Conservation (phyloP, 257 asterid species). For the Fraxinus excelsior region DNA sequence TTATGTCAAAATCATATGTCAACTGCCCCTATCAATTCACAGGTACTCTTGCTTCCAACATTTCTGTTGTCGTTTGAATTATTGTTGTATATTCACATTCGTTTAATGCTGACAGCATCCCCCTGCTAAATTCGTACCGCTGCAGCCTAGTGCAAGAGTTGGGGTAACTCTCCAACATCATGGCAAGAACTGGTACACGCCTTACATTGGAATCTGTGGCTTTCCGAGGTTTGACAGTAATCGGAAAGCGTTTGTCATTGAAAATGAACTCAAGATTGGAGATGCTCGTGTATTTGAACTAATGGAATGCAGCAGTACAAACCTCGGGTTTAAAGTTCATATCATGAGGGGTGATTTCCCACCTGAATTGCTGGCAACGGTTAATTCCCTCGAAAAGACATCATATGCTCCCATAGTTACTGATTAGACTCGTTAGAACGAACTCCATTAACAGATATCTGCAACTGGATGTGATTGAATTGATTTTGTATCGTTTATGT, state of each 20-base stretch:
- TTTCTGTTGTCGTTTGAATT: background rate
- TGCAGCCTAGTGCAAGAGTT: constrained; percentile 34
- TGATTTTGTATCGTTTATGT: no score
- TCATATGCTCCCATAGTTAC: background rate
- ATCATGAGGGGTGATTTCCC: constrained; percentile 36
- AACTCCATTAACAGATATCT: background rate
- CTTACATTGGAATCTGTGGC: constrained; percentile 14
- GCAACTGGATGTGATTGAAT: background rate
- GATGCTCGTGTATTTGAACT: constrained; percentile 63
- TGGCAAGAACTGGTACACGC: constrained; percentile 42
- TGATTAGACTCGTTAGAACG: constrained; percentile 20
- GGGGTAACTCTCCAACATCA: constrained; percentile 33
- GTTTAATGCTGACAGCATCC: constrained; percentile 18
- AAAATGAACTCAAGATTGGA: constrained; percentile 43
- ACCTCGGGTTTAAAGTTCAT: constrained; percentile 34
- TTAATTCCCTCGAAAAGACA: constrained; percentile 17
- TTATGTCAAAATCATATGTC: constrained; percentile 23
- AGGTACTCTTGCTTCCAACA: constrained; percentile 2
- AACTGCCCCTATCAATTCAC: constrained; percentile 19
- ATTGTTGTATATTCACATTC: constrained; percentile 4
- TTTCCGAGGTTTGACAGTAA: constrained; percentile 15
- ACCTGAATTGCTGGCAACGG: constrained; percentile 18
- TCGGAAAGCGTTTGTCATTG: constrained; percentile 39
- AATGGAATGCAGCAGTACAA: constrained; percentile 15
- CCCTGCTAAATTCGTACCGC: background rate